phyloP scores from a whole-genome alignment of 164 flowering plant species.

The Liquidambar formosana region DNA sequence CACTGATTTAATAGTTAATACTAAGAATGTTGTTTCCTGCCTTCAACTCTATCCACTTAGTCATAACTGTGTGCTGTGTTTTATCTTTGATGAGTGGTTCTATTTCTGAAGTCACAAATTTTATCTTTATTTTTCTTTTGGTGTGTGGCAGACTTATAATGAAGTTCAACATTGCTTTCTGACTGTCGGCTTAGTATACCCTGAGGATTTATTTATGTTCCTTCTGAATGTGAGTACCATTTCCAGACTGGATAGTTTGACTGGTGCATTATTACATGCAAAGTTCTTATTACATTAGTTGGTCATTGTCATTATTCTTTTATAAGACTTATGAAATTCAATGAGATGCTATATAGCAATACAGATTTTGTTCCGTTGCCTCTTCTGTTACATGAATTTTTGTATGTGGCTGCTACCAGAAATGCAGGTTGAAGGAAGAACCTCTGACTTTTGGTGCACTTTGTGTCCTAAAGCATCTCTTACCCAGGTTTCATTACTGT shows the following conservation, averaged over 20 bases:
- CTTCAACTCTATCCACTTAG: neutral
- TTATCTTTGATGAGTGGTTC: conserved; percentile 4
- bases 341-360: neutral
- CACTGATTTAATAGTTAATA: neutral
- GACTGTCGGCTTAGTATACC: conserved; percentile 83
- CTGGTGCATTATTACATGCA: too few species aligned
- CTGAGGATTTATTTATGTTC: conserved; percentile 81
- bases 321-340: neutral
- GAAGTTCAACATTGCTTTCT: conserved; percentile 94
- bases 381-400: conserved; percentile 1
- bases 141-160: conserved; percentile 79
- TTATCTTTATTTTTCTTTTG: conserved; percentile 13
- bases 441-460: conserved; percentile 81
- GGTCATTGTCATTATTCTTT: neutral
- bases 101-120: neutral
- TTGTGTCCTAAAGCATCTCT: conserved; percentile 84
- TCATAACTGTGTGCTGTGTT: neutral
- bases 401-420: conserved; percentile 38
- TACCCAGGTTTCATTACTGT: conserved; percentile 71
- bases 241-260: neutral
- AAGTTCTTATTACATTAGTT: too few species aligned
- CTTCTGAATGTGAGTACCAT: conserved; percentile 77
- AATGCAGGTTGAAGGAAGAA: conserved; percentile 89
- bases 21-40: neutral
- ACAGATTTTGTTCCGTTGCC: neutral